phyloP scores from a whole-genome alignment of 106 monocot genomes.

The Apostasia ramifera region DNA sequence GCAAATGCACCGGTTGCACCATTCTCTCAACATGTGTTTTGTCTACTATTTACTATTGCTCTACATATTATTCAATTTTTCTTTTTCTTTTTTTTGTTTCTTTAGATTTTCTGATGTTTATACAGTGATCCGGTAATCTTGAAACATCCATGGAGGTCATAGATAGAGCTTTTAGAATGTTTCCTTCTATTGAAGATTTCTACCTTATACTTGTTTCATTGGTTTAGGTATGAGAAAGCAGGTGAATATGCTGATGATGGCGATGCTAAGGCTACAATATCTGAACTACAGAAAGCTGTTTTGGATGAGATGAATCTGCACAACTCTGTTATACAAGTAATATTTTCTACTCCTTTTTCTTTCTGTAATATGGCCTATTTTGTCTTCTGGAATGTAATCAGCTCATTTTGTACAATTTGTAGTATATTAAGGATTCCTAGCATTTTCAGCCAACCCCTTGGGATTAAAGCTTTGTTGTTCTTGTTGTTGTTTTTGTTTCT shows the following conservation, averaged over 20 bases:
- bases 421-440: too few species aligned
- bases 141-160: too few species aligned
- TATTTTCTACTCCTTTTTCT: not conserved
- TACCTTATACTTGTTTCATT: not conserved
- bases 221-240: conserved; percentile 74
- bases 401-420: not conserved
- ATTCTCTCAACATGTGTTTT: not conserved
- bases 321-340: conserved; percentile 42
- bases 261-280: conserved; percentile 42
- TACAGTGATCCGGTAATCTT: not conserved
- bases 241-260: conserved; percentile 82
- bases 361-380: not conserved
- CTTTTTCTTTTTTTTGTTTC: not conserved
- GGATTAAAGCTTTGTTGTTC: too few species aligned
- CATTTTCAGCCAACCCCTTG: too few species aligned
- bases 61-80: not conserved
- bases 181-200: not conserved
- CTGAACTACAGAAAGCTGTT: conserved; percentile 33
- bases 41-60: not conserved
- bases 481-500: not conserved
- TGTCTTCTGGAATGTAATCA: not conserved
- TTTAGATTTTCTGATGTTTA: not conserved
- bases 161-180: not conserved
- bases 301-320: conserved; percentile 48
- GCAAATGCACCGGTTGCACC: too few species aligned